Conservation (phyloP, 225 moss, liverwort and hornwort genomes). For the Anthoceros angustus region DNA sequence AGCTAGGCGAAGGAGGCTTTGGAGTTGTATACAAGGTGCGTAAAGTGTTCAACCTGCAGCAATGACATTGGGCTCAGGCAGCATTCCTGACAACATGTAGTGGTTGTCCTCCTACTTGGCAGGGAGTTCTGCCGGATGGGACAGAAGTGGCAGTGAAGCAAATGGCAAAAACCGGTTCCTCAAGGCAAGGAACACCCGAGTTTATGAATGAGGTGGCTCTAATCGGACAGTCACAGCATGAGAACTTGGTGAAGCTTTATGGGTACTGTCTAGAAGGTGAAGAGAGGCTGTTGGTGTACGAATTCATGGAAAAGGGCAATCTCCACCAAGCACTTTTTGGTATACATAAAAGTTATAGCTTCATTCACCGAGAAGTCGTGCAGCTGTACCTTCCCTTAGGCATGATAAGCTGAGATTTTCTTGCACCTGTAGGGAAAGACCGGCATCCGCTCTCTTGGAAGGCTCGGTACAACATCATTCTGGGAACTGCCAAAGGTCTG, state of each 20-base stretch:
- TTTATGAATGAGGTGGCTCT: not conserved
- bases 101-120: not conserved
- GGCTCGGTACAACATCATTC: not conserved
- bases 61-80: not conserved
- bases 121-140: conserved; percentile 2
- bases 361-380: not conserved
- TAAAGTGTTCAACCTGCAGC: not conserved
- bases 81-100: not conserved
- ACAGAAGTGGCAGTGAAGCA: conserved; percentile 2
- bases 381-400: not conserved
- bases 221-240: not conserved
- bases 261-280: conserved; percentile 1
- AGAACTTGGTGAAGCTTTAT: not conserved
- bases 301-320: not conserved
- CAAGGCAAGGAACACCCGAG: not conserved
- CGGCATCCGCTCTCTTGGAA: not conserved
- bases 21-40: not conserved
- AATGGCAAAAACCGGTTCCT: not conserved
- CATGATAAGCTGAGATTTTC: not conserved
- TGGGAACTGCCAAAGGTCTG: conserved; percentile 1
- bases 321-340: not conserved
- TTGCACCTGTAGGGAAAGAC: not conserved
- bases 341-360: not conserved
- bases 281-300: conserved; percentile 1
- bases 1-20: not conserved